Percentiles rank a stretch among this genome's conserved stretches.
Conservation (phyloP, 1,284 basidiomycete genomes). For the Volvariella volvacea region DNA sequence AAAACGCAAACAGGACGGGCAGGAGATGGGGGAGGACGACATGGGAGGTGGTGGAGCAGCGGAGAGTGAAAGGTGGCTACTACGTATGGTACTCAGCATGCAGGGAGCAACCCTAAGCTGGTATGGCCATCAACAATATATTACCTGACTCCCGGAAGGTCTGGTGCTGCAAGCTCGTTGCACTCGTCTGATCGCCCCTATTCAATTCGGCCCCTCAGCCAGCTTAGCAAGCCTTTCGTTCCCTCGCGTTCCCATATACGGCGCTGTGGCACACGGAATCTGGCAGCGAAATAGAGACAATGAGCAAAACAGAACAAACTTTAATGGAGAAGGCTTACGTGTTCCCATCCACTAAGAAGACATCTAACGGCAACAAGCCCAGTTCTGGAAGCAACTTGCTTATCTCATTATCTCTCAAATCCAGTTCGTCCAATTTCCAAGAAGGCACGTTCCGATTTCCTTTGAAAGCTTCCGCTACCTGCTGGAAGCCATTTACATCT, state of each 20-base stretch:
- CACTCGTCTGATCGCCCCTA: no score
- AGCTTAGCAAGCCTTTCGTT: conserved; percentile 70
- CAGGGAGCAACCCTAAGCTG: no score
- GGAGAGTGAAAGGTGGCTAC: no score
- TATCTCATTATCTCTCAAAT: conserved; percentile 74
- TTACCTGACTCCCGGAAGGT: no score
- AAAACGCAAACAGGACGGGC: no score
- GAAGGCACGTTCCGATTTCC: conserved; percentile 52
- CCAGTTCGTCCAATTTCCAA: conserved; percentile 75
- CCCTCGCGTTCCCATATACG: conserved; percentile 80
- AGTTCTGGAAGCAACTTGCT: conserved; percentile 58
- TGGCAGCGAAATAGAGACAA: conserved; percentile 19
- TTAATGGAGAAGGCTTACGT: conserved; percentile 41
- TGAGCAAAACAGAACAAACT: conserved; percentile 6
- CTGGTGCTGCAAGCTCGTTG: no score
- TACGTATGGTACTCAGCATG: no score
- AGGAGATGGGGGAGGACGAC: no score
- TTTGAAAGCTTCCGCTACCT: conserved; percentile 53
- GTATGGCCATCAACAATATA: no score
- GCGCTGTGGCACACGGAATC: conserved; percentile 74
- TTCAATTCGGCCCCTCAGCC: conserved; percentile 67
- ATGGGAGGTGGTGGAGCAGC: no score
- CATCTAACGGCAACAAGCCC: conserved; percentile 68
- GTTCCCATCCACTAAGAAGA: conserved; percentile 80
- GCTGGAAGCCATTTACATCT: conserved; percentile 54